These are phyloP conservation scores for Calonectria ilicicola DNA, from an alignment of 2,329 filamentous ascomycete genomes.

Conservation along the genomic window DNA sequence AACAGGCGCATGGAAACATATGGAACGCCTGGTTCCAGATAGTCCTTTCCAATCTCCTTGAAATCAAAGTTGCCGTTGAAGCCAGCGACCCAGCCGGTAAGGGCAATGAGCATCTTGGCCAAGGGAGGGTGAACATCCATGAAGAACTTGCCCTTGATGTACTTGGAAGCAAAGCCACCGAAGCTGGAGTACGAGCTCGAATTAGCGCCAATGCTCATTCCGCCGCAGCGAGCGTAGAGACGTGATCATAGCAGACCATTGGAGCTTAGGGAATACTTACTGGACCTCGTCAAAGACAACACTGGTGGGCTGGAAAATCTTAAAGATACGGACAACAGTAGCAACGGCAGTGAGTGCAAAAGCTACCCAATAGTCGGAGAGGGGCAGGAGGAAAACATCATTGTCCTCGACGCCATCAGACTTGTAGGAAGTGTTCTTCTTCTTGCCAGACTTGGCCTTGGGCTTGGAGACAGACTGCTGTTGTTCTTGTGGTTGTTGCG, in stretches of 20 bases:
- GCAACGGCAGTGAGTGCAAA: constrained; percentile 79
- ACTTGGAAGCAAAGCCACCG: constrained; percentile 97
- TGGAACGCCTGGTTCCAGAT: constrained; percentile 91
- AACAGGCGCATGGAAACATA: constrained; percentile 98
- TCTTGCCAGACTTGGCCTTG: constrained; percentile 40
- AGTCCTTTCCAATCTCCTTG: constrained; percentile 99
- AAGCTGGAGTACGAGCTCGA: constrained; percentile 71
- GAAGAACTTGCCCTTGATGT: constrained; percentile 99
- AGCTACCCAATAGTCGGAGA: constrained; percentile 85
- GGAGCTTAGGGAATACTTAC: constrained; percentile 67
- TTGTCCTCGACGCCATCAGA: constrained; percentile 88
- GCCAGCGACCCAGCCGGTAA: constrained; percentile 93
- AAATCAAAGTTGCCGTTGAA: constrained; percentile 98
- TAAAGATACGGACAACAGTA: constrained; percentile 86
- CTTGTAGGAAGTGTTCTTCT: constrained; percentile 69
- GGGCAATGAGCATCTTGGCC: constrained; percentile 94
- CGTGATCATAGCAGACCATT: not conserved
- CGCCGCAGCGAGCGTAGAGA: not conserved
- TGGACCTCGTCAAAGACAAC: constrained; percentile 99
- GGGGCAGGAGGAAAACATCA: constrained; percentile 89
- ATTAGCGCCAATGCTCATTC: constrained; percentile 27
- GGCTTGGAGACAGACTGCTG: constrained; percentile 25
- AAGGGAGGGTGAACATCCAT: constrained; percentile 99
- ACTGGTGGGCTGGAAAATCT: constrained; percentile 95
- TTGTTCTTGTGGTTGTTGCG: constrained; percentile 32